phyloP scores from a whole-genome alignment of 805 yeast species.

The Jamesozyma piceae region DNA sequence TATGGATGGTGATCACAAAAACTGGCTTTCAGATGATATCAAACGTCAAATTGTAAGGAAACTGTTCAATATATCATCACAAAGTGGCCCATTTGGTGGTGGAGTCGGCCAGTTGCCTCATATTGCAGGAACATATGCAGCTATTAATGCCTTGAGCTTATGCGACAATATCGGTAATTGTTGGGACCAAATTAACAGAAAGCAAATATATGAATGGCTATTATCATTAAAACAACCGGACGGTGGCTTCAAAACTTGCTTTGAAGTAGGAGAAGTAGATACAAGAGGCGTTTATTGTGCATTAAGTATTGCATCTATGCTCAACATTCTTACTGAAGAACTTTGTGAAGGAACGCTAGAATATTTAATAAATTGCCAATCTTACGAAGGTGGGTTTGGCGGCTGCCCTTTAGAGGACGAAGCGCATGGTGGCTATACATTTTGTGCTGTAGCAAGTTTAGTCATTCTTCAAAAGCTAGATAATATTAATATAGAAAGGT shows the following conservation, averaged over 20 bases:
- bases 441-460: conserved; percentile 70
- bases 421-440: conserved; percentile 97
- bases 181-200: conserved; percentile 39
- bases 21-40: conserved; percentile 17
- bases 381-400: conserved; percentile 92
- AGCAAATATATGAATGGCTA: conserved; percentile 53
- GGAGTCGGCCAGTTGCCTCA: conserved; percentile 79
- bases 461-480: conserved; percentile 38
- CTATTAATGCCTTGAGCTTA: conserved; percentile 50
- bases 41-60: conserved; percentile 27
- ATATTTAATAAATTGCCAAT: conserved; percentile 68
- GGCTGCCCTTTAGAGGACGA: conserved; percentile 68
- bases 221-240: conserved; percentile 48
- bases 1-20: conserved; percentile 26
- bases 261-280: conserved; percentile 65
- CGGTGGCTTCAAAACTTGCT: conserved; percentile 54
- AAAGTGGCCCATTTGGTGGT: conserved; percentile 73
- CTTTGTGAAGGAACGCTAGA: conserved; percentile 42
- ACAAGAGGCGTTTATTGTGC: conserved; percentile 83
- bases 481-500: conserved; percentile 37
- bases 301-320: conserved; percentile 56
- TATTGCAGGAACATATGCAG: conserved; percentile 77
- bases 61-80: conserved; percentile 23
- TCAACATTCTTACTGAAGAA: conserved; percentile 55
- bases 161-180: conserved; percentile 35